These are phyloP conservation scores for Pyrenochaeta sp. DNA, from an alignment of 2,329 filamentous ascomycete species.

Conservation along the genomic window DNA sequence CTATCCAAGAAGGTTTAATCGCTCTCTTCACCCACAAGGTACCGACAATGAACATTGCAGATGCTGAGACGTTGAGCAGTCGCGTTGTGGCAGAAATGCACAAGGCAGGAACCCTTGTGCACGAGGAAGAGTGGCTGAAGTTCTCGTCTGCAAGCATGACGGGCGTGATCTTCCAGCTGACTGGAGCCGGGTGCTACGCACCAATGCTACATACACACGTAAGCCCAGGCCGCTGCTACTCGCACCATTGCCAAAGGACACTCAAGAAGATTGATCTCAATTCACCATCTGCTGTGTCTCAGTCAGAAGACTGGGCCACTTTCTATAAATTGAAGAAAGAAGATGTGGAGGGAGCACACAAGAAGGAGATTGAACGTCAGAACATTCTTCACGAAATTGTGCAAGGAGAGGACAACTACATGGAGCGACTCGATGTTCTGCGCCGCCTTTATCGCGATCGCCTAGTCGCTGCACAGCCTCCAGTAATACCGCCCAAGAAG, in stretches of 20 bases:
- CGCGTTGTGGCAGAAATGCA: constrained; percentile 84
- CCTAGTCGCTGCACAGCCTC: constrained; percentile 74
- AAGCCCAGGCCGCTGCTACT: constrained; percentile 83
- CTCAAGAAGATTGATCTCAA: constrained; percentile 93
- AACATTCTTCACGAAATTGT: constrained; percentile 97
- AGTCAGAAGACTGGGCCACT: constrained; percentile 84
- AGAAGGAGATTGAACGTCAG: constrained; percentile 91
- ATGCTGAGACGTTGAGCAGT: constrained; percentile 86
- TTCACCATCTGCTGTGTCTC: constrained; percentile 70
- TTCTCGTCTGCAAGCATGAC: constrained; percentile 82
- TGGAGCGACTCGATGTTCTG: constrained; percentile 87
- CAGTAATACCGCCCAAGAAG: constrained; percentile 81
- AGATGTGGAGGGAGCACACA: constrained; percentile 73
- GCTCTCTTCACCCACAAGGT: constrained; percentile 93
- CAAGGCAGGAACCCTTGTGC: constrained; percentile 76
- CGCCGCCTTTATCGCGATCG: constrained; percentile 86
- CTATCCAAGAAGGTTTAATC: constrained; percentile 86
- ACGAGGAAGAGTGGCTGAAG: constrained; percentile 98
- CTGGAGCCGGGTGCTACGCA: constrained; percentile 89
- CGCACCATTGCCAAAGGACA: constrained; percentile 91
- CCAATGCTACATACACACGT: constrained; percentile 77
- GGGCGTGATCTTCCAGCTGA: constrained; percentile 92
- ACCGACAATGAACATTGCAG: constrained; percentile 97
- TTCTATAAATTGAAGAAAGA: constrained; percentile 87
- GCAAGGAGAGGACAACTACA: constrained; percentile 89